These are phyloP conservation scores for Apostasia ramifera DNA, from an alignment of 106 monocot genomes.

Conservation along the genomic window DNA sequence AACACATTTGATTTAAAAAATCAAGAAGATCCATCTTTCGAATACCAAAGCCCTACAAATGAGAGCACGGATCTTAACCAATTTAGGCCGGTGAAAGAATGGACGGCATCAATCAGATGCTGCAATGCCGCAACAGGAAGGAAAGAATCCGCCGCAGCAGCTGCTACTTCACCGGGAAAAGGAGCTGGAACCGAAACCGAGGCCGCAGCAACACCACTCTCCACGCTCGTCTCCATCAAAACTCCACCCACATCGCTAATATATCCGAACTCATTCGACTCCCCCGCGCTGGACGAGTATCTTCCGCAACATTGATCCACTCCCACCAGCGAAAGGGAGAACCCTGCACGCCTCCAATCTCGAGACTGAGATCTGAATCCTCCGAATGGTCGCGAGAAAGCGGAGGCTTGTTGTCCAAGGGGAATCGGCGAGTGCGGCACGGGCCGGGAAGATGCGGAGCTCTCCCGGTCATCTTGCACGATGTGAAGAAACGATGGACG, in stretches of 20 bases:
- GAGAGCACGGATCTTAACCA: slow-evolving; percentile 1
- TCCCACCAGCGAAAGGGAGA: slow-evolving; percentile 30
- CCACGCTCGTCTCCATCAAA: slow-evolving; percentile 8
- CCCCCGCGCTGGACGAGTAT: slow-evolving; percentile 42
- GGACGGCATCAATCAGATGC: slow-evolving; percentile 13
- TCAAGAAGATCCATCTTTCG: neutral
- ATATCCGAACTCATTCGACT: slow-evolving; percentile 3
- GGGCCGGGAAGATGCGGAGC: neutral
- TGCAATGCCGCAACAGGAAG: slow-evolving; percentile 12
- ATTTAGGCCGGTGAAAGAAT: slow-evolving; percentile 10
- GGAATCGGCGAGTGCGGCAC: neutral
- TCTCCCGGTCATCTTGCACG: slow-evolving; percentile 20
- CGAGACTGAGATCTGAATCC: neutral
- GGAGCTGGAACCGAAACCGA: slow-evolving; percentile 12
- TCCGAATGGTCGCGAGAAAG: slow-evolving; percentile 1
- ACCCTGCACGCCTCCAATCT: slow-evolving; percentile 8
- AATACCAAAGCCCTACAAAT: neutral
- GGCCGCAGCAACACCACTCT: neutral
- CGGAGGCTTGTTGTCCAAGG: neutral
- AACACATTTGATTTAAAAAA: neutral
- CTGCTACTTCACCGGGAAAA: slow-evolving; percentile 32
- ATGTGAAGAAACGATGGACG: slow-evolving; percentile 37
- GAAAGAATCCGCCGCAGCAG: slow-evolving; percentile 8
- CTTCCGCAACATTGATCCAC: slow-evolving; percentile 16
- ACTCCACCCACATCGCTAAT: slow-evolving; percentile 2